phyloP scores from a whole-genome alignment of 352 stramenopile genomes.

The Pythium vanterpoolii region DNA sequence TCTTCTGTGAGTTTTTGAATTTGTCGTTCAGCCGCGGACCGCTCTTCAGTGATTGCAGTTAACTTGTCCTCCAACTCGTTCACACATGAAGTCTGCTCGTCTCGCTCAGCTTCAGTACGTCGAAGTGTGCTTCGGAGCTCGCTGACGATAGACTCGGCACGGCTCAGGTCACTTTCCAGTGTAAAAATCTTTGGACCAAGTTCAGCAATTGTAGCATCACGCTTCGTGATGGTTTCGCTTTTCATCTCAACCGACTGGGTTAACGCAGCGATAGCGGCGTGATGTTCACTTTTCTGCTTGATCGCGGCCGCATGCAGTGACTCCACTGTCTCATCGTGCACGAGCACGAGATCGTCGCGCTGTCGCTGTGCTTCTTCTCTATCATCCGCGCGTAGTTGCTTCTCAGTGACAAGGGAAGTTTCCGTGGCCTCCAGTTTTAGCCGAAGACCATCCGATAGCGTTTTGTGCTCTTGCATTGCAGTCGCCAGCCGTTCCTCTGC shows the following conservation, averaged over 20 bases:
- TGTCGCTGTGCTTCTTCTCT: too few species aligned
- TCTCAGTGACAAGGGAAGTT: too few species aligned
- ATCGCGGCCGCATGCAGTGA: too few species aligned
- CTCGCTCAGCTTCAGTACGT: not conserved
- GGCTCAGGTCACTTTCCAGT: not conserved
- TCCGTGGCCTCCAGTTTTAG: too few species aligned
- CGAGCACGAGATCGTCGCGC: too few species aligned
- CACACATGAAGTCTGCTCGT: not conserved
- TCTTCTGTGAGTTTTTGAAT: not conserved
- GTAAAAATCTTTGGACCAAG: conserved; percentile 1
- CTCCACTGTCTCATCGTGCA: too few species aligned
- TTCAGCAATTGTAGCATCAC: conserved; percentile 5
- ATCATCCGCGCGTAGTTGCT: too few species aligned
- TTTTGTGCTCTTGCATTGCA: too few species aligned
- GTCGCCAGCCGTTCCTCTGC: too few species aligned
- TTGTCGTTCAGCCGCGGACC: not conserved
- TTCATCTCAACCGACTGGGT: not conserved
- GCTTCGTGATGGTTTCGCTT: not conserved
- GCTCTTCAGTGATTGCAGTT: not conserved
- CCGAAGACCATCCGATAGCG: too few species aligned
- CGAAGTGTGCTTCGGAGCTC: not conserved
- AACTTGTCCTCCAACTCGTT: not conserved
- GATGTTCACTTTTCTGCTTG: too few species aligned
- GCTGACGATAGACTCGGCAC: not conserved
- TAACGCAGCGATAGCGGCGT: too few species aligned